Percentiles rank a stretch among this genome's conserved stretches.
Evolutionary conservation across 108 stramenopile genomes (phyloP).

Genomic region (Mayamaea pseudoterrestris): DNA sequence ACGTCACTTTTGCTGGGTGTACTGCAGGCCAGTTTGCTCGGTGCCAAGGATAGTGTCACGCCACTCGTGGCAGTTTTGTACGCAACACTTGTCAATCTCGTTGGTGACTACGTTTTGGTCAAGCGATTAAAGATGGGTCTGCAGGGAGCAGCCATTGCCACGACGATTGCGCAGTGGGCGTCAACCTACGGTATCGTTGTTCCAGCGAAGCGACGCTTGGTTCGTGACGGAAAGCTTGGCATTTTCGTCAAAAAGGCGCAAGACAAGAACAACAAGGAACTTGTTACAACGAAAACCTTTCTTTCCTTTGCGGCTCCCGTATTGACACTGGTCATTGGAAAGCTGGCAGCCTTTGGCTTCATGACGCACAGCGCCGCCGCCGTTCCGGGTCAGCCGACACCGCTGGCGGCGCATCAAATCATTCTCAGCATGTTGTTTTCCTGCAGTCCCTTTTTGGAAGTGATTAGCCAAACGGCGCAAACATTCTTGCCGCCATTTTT

Average conservation of each 20-base stretch:
- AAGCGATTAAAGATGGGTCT: slow-evolving; percentile 50
- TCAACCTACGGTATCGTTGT: slow-evolving; percentile 55
- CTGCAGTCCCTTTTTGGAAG: slow-evolving; percentile 78
- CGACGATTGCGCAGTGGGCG: slow-evolving; percentile 55
- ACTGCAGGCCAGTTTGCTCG: slow-evolving; percentile 65
- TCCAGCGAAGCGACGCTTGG: slow-evolving; percentile 46
- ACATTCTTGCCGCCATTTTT: slow-evolving; percentile 55
- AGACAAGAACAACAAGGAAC: too few species aligned
- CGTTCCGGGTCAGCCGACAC: slow-evolving; percentile 66
- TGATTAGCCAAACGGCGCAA: slow-evolving; percentile 76
- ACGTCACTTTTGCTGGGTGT: slow-evolving; percentile 67
- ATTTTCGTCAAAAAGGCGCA: slow-evolving; percentile 2
- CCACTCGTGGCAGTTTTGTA: slow-evolving; percentile 65
- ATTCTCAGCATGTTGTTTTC: slow-evolving; percentile 73
- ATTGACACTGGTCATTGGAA: slow-evolving; percentile 71
- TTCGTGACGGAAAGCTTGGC: slow-evolving; percentile 21
- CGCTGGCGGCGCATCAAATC: slow-evolving; percentile 77
- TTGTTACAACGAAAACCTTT: slow-evolving; percentile 46
- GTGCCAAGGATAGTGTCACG: slow-evolving; percentile 77
- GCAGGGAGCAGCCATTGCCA: slow-evolving; percentile 75
- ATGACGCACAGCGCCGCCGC: slow-evolving; percentile 79
- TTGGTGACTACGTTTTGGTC: slow-evolving; percentile 66
- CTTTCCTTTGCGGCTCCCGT: slow-evolving; percentile 76
- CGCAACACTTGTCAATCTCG: slow-evolving; percentile 54
- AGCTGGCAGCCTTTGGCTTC: slow-evolving; percentile 80